Evolutionary conservation across 2,329 filamentous ascomycete species (phyloP), one percentile per base, ranked within the genome.

Genomic region (Colletotrichum sp.): DNA sequence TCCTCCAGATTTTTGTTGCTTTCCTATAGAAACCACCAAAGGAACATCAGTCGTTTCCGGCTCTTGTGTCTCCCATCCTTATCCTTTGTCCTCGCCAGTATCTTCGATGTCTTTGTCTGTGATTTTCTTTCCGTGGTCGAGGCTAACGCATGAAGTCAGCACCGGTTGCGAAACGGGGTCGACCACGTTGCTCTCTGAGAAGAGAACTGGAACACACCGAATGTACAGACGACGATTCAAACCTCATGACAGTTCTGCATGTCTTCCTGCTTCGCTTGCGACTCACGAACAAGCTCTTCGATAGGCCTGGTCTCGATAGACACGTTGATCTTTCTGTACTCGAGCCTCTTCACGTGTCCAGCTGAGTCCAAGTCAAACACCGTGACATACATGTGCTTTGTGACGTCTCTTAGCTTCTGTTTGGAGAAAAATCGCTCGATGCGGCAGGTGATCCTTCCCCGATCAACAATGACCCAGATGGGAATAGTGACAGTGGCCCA

Each of bases 291-390:
- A 12, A 48, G 38, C 38, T n/a, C 38, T 4, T 6, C 18, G 2
- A 48, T 0, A 3, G 38, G 18, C 0, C 5, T 7, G 38, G 12
- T 1, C 18, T 48, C 18, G 9, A 3, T 12, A 4, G 18, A 48
- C 0, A 6, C 0, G 0, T 1, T 2, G 38, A 48, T 48, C 5
- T 0, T 1, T n/a, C 38, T n/a, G 38, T 2, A n/a, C 9, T 48
- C 38, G 1, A 48, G 0, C 18, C 38, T 48, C 18, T 48, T 48
- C 18, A 48, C 38, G 0, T 48, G 38, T 12, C 38, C 38, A 0
- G 38, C 12, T 2, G 9, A 12, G 6, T 48, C 18, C 9, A 48
- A 0, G 2, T 48, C 38, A 12, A 48, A 48, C 7, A 48, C 16
- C 5, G 3, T 0, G 16, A 43, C 2, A 43, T 0, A 5, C 0